Evolutionary conservation across 805 yeast genomes (phyloP).

Genomic region (Scheffersomyces ergatensis): DNA sequence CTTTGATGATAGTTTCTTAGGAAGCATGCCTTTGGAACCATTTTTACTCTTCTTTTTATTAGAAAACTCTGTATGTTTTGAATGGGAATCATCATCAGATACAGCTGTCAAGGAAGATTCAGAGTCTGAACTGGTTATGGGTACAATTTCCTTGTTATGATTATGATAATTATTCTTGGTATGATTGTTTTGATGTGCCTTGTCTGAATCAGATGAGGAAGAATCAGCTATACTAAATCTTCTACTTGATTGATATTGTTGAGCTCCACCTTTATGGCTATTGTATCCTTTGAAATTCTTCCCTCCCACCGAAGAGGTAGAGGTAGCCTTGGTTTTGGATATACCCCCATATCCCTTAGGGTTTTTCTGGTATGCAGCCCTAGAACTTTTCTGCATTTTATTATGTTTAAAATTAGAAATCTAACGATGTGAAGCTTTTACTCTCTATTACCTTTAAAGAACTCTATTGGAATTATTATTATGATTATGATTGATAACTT

Average conservation of each 20-base stretch:
- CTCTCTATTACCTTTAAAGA: background rate
- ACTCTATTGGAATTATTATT: background rate
- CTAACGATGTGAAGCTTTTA: background rate
- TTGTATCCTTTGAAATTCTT: constrained; percentile 28
- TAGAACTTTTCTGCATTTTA: constrained; percentile 35
- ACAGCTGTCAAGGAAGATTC: constrained; percentile 43
- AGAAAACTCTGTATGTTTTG: background rate
- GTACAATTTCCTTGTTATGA: too few species aligned
- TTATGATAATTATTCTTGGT: constrained; percentile 1
- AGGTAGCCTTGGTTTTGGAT: constrained; percentile 9
- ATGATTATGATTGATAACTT: background rate
- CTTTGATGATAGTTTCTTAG: constrained; percentile 20
- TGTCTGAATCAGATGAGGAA: constrained; percentile 22
- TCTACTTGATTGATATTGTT: constrained; percentile 12
- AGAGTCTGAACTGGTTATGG: constrained; percentile 22
- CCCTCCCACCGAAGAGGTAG: constrained; percentile 22
- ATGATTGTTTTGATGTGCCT: too few species aligned
- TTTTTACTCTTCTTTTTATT: constrained; percentile 5
- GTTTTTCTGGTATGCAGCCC: constrained; percentile 5
- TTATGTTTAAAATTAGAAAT: too few species aligned
- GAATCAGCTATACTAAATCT: constrained; percentile 37
- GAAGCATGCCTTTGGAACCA: constrained; percentile 8
- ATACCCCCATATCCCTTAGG: background rate
- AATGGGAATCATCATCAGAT: constrained; percentile 18
- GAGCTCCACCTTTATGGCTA: constrained; percentile 7